A percentile compares a stretch with the other conserved stretches of the same genome.
Conservation (phyloP, 768 basidiomycete genomes). For the Trametes cingulata region DNA sequence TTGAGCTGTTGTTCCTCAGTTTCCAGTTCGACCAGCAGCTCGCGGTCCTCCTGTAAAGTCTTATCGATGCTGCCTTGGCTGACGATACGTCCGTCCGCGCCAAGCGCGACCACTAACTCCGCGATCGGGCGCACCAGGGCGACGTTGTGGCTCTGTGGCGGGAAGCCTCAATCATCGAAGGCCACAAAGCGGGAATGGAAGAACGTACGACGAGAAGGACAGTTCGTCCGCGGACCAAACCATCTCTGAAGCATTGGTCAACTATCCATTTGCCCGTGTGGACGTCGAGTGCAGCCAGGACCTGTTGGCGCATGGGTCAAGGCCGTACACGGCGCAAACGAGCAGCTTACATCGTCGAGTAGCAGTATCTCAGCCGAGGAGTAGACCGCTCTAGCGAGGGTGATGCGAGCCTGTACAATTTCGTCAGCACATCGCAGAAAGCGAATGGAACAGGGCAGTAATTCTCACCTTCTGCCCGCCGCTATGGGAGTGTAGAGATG, state of each 20-base stretch:
- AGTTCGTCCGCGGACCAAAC: constrained; percentile 49
- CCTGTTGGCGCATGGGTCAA: constrained; percentile 14
- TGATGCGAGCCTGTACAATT: constrained; percentile 50
- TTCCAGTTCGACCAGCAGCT: constrained; percentile 30
- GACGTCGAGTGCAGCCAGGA: constrained; percentile 53
- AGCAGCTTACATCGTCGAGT: constrained; percentile 60
- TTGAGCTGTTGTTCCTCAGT: constrained; percentile 27
- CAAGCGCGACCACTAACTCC: constrained; percentile 56
- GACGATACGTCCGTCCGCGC: constrained; percentile 51
- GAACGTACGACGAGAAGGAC: constrained; percentile 50
- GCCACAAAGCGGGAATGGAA: accelerated
- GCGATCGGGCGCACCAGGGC: constrained; percentile 55
- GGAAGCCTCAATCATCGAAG: too few species aligned
- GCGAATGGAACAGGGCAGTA: background rate
- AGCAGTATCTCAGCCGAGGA: constrained; percentile 62
- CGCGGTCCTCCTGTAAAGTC: constrained; percentile 43
- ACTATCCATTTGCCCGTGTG: constrained; percentile 55
- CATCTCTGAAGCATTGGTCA: constrained; percentile 49
- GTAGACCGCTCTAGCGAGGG: constrained; percentile 60
- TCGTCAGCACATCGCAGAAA: background rate
- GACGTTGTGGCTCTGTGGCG: constrained; percentile 50
- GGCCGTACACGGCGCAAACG: too few species aligned
- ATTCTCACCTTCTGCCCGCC: constrained; percentile 46
- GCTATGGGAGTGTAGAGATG: too few species aligned
- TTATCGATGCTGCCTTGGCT: constrained; percentile 52